Evolutionary conservation across 2,329 filamentous ascomycete genomes (phyloP).

Genomic region (Botrytis byssoidea): DNA sequence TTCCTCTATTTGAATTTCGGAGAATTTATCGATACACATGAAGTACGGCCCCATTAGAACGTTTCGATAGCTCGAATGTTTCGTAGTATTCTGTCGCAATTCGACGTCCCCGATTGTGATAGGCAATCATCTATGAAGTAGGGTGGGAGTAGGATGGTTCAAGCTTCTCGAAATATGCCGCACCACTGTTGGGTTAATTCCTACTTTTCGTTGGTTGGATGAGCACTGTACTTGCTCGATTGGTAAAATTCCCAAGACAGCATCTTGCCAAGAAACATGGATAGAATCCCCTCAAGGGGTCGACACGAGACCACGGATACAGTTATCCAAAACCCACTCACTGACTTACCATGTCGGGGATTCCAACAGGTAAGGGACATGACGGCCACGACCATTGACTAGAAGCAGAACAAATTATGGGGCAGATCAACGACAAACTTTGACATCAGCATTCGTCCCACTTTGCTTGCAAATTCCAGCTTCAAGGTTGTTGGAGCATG

Average conservation of each 20-base stretch:
- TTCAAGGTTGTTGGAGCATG: neutral
- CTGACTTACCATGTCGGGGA: neutral
- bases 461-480: neutral
- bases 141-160: neutral
- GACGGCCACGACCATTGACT: neutral
- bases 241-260: neutral
- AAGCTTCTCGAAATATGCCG: neutral
- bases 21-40: neutral
- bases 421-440: neutral
- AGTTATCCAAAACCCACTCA: neutral
- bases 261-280: neutral
- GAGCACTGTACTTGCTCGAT: neutral
- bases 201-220: neutral
- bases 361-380: neutral
- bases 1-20: neutral
- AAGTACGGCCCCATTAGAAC: neutral
- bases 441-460: neutral
- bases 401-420: neutral
- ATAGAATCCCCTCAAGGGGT: neutral
- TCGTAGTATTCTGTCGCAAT: neutral
- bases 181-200: neutral
- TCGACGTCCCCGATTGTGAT: neutral
- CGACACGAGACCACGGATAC: neutral
- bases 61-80: neutral
- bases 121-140: neutral